Conservation (phyloP, 2,329 filamentous ascomycete species). For the Polychaeton citri region DNA sequence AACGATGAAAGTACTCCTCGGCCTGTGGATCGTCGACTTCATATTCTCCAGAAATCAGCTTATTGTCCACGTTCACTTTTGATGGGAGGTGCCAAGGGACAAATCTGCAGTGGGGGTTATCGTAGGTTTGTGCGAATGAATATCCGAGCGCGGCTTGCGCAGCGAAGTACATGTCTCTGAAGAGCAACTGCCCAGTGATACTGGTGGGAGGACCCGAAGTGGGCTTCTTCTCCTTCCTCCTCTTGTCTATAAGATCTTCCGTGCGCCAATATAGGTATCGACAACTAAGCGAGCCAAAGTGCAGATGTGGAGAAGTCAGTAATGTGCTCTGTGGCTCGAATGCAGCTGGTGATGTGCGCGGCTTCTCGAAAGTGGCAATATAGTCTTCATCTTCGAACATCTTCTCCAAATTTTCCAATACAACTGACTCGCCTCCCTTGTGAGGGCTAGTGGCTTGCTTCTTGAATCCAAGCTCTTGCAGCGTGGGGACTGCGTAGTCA, state of each 20-base stretch:
- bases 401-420: constrained; percentile 43
- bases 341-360: constrained; percentile 59
- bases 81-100: constrained; percentile 67
- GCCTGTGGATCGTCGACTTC: constrained; percentile 49
- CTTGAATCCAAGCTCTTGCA: constrained; percentile 55
- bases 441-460: constrained; percentile 52
- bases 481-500: constrained; percentile 57
- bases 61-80: constrained; percentile 36
- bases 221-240: constrained; percentile 40
- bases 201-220: constrained; percentile 49
- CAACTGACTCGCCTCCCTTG: constrained; percentile 55
- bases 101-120: constrained; percentile 57
- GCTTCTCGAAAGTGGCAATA: constrained; percentile 62
- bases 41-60: constrained; percentile 45
- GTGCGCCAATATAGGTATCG: constrained; percentile 62
- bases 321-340: constrained; percentile 63
- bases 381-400: constrained; percentile 52
- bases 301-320: constrained; percentile 57
- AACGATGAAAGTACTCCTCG: constrained; percentile 53
- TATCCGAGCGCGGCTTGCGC: constrained; percentile 57
- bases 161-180: constrained; percentile 74
- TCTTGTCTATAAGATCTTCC: constrained; percentile 46
- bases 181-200: constrained; percentile 58
- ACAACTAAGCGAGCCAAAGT: constrained; percentile 60
- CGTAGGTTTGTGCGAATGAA: constrained; percentile 49